phyloP scores from a whole-genome alignment of 2,329 filamentous ascomycete genomes.

The Macrophomina pseudophaseolina region DNA sequence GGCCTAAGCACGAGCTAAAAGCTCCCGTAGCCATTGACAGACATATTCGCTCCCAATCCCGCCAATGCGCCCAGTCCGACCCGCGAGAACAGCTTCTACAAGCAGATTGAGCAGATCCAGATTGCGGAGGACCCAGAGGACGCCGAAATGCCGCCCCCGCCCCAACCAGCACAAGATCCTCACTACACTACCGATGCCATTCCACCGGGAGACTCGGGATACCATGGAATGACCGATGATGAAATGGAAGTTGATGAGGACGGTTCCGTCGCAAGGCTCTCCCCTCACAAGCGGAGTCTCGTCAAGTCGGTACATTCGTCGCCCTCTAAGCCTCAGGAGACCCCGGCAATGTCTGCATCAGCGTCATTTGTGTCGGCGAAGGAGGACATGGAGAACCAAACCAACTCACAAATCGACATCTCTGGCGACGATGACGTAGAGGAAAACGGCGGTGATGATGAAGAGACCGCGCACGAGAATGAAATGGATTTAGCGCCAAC shows the following conservation, averaged over 20 bases:
- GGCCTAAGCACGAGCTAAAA: slow-evolving; percentile 51
- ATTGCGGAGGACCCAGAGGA: slow-evolving; percentile 61
- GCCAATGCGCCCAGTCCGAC: slow-evolving; percentile 58
- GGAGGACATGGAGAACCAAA: slow-evolving; percentile 44
- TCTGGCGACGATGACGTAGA: slow-evolving; percentile 29
- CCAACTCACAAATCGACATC: slow-evolving; percentile 22
- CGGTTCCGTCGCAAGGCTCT: slow-evolving; percentile 20
- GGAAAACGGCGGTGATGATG: slow-evolving; percentile 29
- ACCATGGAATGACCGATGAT: slow-evolving; percentile 69
- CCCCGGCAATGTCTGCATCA: slow-evolving; percentile 28
- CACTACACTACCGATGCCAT: slow-evolving; percentile 8
- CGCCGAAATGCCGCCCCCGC: slow-evolving; percentile 30
- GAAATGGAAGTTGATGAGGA: slow-evolving; percentile 49
- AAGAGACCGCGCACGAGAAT: slow-evolving; percentile 33
- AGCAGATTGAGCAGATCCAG: slow-evolving; percentile 63
- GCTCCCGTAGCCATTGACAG: slow-evolving; percentile 51
- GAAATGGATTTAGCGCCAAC: slow-evolving; percentile 26
- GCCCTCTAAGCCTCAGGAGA: slow-evolving; percentile 15
- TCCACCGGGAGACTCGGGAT: slow-evolving; percentile 64
- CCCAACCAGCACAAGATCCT: slow-evolving; percentile 24
- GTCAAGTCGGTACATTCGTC: slow-evolving; percentile 35
- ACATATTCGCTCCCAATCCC: slow-evolving; percentile 53
- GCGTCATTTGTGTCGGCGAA: slow-evolving; percentile 57
- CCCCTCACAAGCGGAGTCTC: slow-evolving; percentile 27
- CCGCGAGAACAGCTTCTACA: slow-evolving; percentile 55